These are phyloP conservation scores for Geosmithia morbida DNA, from an alignment of 2,329 filamentous ascomycete species.

Conservation along the genomic window DNA sequence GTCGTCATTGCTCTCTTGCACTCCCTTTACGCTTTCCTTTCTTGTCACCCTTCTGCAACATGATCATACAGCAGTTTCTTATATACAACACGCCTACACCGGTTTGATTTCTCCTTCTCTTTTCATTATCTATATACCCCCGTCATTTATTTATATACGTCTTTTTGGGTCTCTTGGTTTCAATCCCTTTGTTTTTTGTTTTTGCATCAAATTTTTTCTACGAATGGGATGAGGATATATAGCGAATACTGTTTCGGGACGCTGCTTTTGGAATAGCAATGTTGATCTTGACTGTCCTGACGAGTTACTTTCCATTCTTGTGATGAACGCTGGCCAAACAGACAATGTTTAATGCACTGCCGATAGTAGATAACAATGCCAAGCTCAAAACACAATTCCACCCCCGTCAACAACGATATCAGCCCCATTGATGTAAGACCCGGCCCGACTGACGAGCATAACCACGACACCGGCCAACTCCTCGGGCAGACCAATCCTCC, in stretches of 20 bases:
- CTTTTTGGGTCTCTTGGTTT: background rate
- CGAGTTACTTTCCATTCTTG: background rate
- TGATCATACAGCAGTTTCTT: background rate
- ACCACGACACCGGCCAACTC: slow-evolving; percentile 50
- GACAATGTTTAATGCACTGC: too few relatives aligned
- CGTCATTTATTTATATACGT: background rate
- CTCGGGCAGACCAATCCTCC: slow-evolving; percentile 48
- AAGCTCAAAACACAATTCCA: slow-evolving; percentile 5
- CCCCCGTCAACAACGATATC: slow-evolving; percentile 53
- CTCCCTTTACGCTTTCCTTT: too few relatives aligned
- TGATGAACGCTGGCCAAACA: too few relatives aligned
- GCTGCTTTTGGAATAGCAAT: background rate
- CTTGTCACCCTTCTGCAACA: too few relatives aligned
- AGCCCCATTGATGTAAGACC: slow-evolving; percentile 53
- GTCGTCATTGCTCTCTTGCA: too few relatives aligned
- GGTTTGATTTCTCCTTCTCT: background rate
- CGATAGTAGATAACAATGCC: too few relatives aligned
- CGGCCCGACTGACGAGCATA: slow-evolving; percentile 43
- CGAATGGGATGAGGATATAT: background rate
- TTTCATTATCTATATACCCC: background rate
- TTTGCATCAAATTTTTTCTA: background rate
- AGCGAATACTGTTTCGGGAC: background rate
- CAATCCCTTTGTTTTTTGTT: background rate
- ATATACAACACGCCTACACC: background rate
- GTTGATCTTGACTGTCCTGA: background rate